A percentile compares a stretch with the other conserved stretches of the same genome.
These are phyloP conservation scores for Mimosa pudica DNA, from an alignment of 306 rosid species.

Conservation along the genomic window DNA sequence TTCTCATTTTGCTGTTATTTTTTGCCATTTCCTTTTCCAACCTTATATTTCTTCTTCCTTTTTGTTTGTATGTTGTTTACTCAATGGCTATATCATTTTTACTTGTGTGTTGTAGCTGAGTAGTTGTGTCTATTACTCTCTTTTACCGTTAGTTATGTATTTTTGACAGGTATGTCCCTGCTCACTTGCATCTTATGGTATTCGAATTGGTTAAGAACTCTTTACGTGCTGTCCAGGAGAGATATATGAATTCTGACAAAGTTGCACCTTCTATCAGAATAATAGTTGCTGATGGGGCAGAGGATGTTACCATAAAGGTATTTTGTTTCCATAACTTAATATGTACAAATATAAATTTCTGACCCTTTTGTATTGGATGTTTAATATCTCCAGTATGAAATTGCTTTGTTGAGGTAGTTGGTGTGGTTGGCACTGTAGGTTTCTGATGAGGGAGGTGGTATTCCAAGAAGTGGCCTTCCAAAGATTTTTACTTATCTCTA, in stretches of 20 bases:
- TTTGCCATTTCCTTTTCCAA: not conserved
- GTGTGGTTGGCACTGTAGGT: slow-evolving; percentile 47
- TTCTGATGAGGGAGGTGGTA: slow-evolving; percentile 84
- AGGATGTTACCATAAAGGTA: slow-evolving; percentile 75
- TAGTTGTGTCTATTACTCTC: slow-evolving; percentile 27
- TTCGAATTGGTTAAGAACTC: slow-evolving; percentile 98
- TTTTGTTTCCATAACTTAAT: slow-evolving; percentile 5
- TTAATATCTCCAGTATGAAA: not conserved
- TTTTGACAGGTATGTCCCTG: slow-evolving; percentile 74
- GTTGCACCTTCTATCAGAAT: slow-evolving; percentile 73
- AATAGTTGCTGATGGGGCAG: slow-evolving; percentile 91
- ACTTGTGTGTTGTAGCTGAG: slow-evolving; percentile 4
- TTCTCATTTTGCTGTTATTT: slow-evolving; percentile 18
- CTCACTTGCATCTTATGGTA: slow-evolving; percentile 96
- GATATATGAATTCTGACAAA: slow-evolving; percentile 75
- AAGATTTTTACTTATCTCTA: slow-evolving; percentile 75
- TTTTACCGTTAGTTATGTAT: slow-evolving; percentile 17
- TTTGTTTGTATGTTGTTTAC: not conserved
- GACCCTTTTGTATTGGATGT: not conserved
- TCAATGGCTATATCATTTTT: slow-evolving; percentile 5
- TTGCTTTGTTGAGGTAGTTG: slow-evolving; percentile 24
- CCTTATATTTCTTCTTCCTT: not conserved
- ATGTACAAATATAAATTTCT: not conserved
- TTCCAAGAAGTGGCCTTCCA: slow-evolving; percentile 66
- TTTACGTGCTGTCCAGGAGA: slow-evolving; percentile 93